Conservation (phyloP, 768 basidiomycete genomes). For the Chiua virens region DNA sequence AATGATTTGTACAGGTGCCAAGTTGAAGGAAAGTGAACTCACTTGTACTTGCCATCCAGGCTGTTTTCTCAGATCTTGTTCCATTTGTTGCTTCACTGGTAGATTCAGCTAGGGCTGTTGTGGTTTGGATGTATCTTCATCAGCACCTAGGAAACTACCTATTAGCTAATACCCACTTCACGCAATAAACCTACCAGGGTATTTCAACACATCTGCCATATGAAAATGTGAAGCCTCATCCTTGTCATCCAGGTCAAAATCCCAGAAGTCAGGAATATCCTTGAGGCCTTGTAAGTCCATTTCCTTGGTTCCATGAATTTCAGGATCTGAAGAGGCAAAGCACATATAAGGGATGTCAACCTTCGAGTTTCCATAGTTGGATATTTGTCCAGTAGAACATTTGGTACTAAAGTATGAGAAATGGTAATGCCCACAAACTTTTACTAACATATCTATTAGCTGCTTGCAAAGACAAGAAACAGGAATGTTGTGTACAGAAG, state of each 20-base stretch:
- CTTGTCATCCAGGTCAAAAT: too few relatives aligned
- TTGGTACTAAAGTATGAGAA: conserved; percentile 58
- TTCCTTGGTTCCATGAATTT: too few relatives aligned
- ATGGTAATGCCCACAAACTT: conserved; percentile 66
- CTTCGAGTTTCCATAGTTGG: conserved; percentile 75
- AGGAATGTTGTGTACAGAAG: too few relatives aligned
- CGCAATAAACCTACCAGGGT: conserved; percentile 16
- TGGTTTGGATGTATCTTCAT: neutral
- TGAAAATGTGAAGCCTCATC: conserved; percentile 1
- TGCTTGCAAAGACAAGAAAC: too few relatives aligned
- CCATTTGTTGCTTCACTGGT: conserved; percentile 1
- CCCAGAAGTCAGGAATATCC: too few relatives aligned
- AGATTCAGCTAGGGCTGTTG: conserved; percentile 2
- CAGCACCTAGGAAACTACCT: neutral
- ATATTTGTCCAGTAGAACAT: too few relatives aligned
- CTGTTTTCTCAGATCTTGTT: too few relatives aligned
- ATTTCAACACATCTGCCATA: conserved; percentile 38
- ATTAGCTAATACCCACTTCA: neutral
- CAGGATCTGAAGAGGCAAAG: neutral
- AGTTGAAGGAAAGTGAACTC: conserved; percentile 14
- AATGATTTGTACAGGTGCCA: neutral
- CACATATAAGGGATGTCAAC: conserved; percentile 51
- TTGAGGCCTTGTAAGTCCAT: too few relatives aligned
- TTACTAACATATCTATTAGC: conserved; percentile 49
- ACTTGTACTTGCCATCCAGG: conserved; percentile 72